phyloP scores from a whole-genome alignment of 2,329 filamentous ascomycete genomes.

The Monilinia polystroma region DNA sequence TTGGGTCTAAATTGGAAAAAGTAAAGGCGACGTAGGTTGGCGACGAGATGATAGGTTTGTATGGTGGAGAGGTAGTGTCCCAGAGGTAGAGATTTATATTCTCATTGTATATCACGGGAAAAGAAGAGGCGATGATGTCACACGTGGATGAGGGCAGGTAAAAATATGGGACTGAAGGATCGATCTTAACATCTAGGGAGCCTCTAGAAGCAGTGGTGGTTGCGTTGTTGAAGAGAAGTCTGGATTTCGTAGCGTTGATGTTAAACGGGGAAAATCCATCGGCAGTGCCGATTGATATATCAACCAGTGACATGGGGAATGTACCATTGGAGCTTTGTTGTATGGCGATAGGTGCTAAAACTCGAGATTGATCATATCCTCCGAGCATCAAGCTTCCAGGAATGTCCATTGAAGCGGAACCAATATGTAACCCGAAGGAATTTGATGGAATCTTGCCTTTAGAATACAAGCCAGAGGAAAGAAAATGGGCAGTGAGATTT shows the following conservation, averaged over 20 bases:
- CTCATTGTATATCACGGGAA: conserved; percentile 39
- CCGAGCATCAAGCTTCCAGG: conserved; percentile 30
- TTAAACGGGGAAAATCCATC: conserved; percentile 29
- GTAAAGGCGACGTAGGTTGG: conserved; percentile 42
- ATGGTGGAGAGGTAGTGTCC: conserved; percentile 36
- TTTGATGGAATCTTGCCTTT: conserved; percentile 26
- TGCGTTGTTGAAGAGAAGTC: conserved; percentile 23
- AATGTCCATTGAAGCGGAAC: conserved; percentile 26
- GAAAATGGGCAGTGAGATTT: conserved; percentile 3
- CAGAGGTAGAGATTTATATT: conserved; percentile 41
- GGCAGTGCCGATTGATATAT: conserved; percentile 31
- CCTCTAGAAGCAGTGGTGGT: conserved; percentile 23
- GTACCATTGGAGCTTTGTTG: conserved; percentile 23
- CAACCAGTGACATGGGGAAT: conserved; percentile 12
- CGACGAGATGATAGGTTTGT: conserved; percentile 39
- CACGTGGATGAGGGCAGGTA: conserved; percentile 42
- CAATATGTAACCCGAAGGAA: conserved; percentile 34
- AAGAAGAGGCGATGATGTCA: conserved; percentile 39
- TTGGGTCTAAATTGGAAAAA: conserved; percentile 30
- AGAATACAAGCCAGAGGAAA: conserved; percentile 5
- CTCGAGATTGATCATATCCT: conserved; percentile 32
- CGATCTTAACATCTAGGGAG: conserved; percentile 25
- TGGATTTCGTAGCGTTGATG: conserved; percentile 22
- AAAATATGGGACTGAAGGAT: conserved; percentile 38
- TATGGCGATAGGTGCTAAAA: conserved; percentile 24